A percentile compares a stretch with the other conserved stretches of the same genome.
Conservation (phyloP, 306 rosid species). For the Mimosa pudica region DNA sequence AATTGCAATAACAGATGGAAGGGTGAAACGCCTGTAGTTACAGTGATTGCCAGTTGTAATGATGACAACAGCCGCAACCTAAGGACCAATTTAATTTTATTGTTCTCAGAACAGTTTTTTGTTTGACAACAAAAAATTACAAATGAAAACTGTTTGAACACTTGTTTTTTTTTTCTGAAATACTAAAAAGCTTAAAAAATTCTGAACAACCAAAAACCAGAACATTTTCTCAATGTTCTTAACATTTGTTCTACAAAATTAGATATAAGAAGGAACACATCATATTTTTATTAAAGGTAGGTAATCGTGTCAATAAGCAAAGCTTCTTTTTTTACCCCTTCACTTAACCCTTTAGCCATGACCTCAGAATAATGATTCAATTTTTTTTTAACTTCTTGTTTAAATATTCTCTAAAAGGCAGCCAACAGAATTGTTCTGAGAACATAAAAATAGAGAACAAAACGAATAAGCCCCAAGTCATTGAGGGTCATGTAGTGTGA, state of each 20-base stretch:
- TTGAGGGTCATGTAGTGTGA: neutral
- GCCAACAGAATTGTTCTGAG: too few species aligned
- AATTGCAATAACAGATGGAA: neutral
- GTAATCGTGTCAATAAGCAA: too few species aligned
- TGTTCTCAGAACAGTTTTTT: neutral
- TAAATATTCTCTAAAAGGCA: too few species aligned
- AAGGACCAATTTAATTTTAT: neutral
- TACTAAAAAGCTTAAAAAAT: too few species aligned
- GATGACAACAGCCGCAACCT: slow-evolving; percentile 2
- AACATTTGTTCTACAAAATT: neutral
- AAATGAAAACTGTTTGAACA: neutral
- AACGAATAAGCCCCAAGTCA: neutral
- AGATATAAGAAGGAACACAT: neutral
- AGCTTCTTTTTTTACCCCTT: too few species aligned
- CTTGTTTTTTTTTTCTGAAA: neutral
- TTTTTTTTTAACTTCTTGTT: too few species aligned
- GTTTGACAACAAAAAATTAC: neutral
- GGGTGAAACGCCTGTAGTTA: neutral
- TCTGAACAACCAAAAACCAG: neutral
- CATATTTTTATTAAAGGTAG: too few species aligned
- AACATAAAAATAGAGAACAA: neutral
- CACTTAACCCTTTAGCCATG: too few species aligned
- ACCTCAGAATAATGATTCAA: too few species aligned
- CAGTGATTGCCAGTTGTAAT: neutral
- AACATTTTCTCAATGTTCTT: too few species aligned